phyloP scores from a whole-genome alignment of 139 green algal species.

The Pleodorina starrii region DNA sequence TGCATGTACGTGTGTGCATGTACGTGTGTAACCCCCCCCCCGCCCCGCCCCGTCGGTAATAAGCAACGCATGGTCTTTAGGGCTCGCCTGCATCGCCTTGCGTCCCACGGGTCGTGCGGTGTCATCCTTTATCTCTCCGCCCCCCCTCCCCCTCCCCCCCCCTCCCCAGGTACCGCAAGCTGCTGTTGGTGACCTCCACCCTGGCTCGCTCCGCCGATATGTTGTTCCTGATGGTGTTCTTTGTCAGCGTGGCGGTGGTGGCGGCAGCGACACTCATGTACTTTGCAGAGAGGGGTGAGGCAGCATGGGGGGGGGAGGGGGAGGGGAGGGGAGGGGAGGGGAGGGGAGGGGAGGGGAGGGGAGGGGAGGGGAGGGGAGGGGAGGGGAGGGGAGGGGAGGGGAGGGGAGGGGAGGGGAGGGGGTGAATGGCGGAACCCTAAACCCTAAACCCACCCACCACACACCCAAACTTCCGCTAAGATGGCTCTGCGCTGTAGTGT shows the following conservation, averaged over 20 bases:
- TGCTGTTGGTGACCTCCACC: constrained; percentile 45
- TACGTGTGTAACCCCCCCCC: neutral
- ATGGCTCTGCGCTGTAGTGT: too few relatives aligned
- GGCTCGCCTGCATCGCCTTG: too few relatives aligned
- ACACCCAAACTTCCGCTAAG: too few relatives aligned
- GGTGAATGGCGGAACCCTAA: neutral
- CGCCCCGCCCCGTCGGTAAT: neutral
- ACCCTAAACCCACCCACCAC: neutral
- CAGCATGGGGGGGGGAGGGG: neutral
- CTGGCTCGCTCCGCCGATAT: constrained; percentile 47
- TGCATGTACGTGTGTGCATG: neutral
- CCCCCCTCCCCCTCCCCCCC: neutral
- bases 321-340: neutral
- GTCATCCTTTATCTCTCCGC: neutral
- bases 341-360: neutral
- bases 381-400: neutral
- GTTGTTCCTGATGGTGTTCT: constrained; percentile 60
- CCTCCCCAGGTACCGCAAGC: constrained; percentile 47
- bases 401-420: neutral
- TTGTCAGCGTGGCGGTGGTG: constrained; percentile 54
- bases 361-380: constrained; percentile 41
- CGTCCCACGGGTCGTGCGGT: neutral
- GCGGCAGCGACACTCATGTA: constrained; percentile 54
- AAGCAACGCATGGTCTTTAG: neutral
- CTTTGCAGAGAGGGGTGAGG: constrained; percentile 53